Evolutionary conservation across 495 filamentous ascomycete genomes (phyloP).

Genomic region (Lasiosphaeria ovina): DNA sequence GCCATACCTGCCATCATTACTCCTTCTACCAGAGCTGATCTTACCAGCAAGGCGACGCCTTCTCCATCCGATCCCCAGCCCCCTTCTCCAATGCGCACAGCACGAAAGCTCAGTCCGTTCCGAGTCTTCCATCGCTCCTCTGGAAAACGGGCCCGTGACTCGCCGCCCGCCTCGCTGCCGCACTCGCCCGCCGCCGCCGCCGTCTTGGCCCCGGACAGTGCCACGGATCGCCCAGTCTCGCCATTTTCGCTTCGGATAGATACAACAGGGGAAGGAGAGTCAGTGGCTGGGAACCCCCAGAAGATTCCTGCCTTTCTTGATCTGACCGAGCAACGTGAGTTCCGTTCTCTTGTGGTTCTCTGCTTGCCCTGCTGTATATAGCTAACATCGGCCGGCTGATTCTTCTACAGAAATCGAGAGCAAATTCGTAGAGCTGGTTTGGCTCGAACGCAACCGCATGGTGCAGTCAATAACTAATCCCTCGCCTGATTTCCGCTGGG

Average conservation of each 20-base stretch:
- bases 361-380: neutral
- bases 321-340: conserved; percentile 29
- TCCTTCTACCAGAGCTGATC: conserved; percentile 1
- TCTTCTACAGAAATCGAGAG: conserved; percentile 40
- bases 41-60: conserved; percentile 21
- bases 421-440: conserved; percentile 62
- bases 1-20: conserved; percentile 15
- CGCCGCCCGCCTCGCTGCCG: conserved; percentile 32
- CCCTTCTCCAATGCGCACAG: conserved; percentile 18
- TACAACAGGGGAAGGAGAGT: conserved; percentile 7
- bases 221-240: conserved; percentile 28
- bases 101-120: conserved; percentile 32
- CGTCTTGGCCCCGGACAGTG: conserved; percentile 18
- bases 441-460: conserved; percentile 59
- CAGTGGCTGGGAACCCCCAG: conserved; percentile 14
- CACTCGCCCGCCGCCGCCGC: conserved; percentile 30
- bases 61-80: conserved; percentile 21
- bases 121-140: conserved; percentile 33
- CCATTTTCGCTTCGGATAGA: conserved; percentile 25
- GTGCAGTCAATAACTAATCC: conserved; percentile 42
- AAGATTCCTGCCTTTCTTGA: conserved; percentile 47
- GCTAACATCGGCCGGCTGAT: neutral
- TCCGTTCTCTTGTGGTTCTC: conserved; percentile 4
- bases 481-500: conserved; percentile 54
- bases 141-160: conserved; percentile 44